Evolutionary conservation across 2,329 filamentous ascomycete genomes (phyloP).

Genomic region (Aulographum hederae): DNA sequence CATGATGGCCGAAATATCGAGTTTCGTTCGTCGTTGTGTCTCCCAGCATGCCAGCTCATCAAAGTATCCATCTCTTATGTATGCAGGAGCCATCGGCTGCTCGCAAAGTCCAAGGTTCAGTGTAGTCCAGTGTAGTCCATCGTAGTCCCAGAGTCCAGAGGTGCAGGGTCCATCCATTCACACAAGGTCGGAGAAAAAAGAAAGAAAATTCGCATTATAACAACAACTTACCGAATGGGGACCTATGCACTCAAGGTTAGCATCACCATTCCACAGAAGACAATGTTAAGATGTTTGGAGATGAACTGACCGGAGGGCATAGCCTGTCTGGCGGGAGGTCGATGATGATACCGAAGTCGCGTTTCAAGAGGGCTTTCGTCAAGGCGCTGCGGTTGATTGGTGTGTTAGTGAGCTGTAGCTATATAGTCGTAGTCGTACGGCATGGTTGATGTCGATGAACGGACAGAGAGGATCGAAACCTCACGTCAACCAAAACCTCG

Average conservation of each 20-base stretch:
- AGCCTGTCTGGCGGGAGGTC: slow-evolving; percentile 60
- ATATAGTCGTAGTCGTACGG: too few species aligned
- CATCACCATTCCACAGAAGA: slow-evolving; percentile 1
- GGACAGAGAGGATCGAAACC: background rate
- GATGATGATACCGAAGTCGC: slow-evolving; percentile 56
- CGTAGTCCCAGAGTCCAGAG: too few species aligned
- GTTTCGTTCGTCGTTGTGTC: too few species aligned
- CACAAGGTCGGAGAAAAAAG: slow-evolving; percentile 5
- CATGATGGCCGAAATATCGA: too few species aligned
- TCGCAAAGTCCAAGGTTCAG: too few species aligned
- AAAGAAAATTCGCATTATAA: slow-evolving; percentile 1
- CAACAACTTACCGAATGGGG: slow-evolving; percentile 25
- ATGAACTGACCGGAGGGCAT: slow-evolving; percentile 60
- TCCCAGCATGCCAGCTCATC: too few species aligned
- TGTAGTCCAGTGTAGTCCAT: too few species aligned
- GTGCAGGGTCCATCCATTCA: background rate
- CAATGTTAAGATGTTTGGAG: background rate
- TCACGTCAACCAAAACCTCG: too few species aligned
- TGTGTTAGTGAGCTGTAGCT: too few species aligned
- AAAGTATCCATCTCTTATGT: background rate
- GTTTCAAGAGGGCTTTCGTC: slow-evolving; percentile 58
- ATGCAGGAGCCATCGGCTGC: background rate
- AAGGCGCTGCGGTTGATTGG: too few species aligned
- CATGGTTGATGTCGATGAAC: too few species aligned
- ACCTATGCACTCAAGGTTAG: slow-evolving; percentile 13